A percentile compares a stretch with the other conserved stretches of the same genome.
Evolutionary conservation across 1,284 basidiomycete genomes (phyloP).

Genomic region (Ustanciosporium gigantosporum): DNA sequence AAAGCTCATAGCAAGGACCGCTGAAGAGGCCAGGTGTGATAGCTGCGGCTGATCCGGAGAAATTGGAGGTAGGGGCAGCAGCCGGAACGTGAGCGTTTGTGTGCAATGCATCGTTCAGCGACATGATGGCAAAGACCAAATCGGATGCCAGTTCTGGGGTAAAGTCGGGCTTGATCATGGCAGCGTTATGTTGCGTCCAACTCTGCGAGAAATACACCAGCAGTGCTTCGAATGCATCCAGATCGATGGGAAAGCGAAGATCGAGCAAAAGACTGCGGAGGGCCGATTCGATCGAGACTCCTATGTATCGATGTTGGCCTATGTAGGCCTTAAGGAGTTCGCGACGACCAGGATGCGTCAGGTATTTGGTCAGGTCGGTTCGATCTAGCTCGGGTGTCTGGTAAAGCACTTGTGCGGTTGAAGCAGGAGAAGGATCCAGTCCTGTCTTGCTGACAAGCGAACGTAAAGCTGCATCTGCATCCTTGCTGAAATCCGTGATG

Average conservation of each 20-base stretch:
- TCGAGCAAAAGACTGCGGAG: conserved; percentile 79
- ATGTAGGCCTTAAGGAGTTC: conserved; percentile 79
- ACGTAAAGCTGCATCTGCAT: conserved; percentile 55
- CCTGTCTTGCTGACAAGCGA: conserved; percentile 50
- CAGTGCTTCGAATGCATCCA: conserved; percentile 71
- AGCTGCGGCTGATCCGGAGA: conserved; percentile 14
- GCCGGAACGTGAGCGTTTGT: conserved; percentile 6
- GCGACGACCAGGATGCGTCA: conserved; percentile 72
- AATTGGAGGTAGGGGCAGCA: conserved; percentile 8
- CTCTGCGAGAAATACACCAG: conserved; percentile 75
- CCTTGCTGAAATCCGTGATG: conserved; percentile 72
- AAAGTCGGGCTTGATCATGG: conserved; percentile 41
- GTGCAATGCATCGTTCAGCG: conserved; percentile 70
- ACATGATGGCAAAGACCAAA: conserved; percentile 80
- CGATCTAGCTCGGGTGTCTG: conserved; percentile 82
- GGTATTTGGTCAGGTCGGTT: conserved; percentile 78
- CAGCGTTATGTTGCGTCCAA: conserved; percentile 83
- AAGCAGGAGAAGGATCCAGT: conserved; percentile 59
- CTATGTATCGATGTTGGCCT: conserved; percentile 80
- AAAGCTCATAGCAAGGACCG: conserved; percentile 18
- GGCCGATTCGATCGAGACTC: conserved; percentile 83
- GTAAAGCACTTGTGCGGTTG: conserved; percentile 80
- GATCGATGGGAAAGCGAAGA: conserved; percentile 73
- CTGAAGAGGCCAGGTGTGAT: conserved; percentile 42
- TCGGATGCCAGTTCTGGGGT: conserved; percentile 62